Evolutionary conservation across 441 rosid genomes (phyloP).

Genomic region (Euphorbia schlechtendalii): DNA sequence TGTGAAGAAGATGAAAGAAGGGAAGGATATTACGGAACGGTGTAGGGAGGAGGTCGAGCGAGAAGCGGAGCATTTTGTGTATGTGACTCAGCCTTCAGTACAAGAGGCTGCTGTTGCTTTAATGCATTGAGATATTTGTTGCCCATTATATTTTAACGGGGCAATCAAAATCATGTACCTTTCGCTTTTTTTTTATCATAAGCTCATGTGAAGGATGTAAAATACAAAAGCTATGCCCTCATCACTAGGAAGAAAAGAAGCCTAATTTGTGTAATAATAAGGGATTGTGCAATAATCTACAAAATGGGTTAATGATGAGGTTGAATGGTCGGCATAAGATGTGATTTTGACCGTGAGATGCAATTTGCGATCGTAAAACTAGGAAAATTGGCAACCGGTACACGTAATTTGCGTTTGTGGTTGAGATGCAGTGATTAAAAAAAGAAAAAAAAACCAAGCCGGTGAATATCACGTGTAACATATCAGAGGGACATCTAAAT

Average conservation of each 20-base stretch:
- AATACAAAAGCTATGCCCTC: constrained; percentile 10
- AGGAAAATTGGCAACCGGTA: too few species aligned
- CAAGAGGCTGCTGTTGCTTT: constrained; percentile 75
- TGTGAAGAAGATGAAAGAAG: constrained; percentile 88
- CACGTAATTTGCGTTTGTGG: too few species aligned
- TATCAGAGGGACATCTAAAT: too few species aligned
- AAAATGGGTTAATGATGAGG: too few species aligned
- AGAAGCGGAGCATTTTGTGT: constrained; percentile 78
- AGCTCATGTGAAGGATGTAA: constrained; percentile 24
- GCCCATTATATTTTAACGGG: neutral
- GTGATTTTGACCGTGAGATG: too few species aligned
- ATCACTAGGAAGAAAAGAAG: neutral
- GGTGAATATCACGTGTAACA: too few species aligned
- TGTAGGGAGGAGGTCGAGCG: constrained; percentile 81
- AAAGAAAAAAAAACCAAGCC: too few species aligned
- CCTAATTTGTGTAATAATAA: too few species aligned
- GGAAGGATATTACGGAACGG: constrained; percentile 36
- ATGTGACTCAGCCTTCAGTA: constrained; percentile 55
- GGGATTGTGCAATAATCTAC: too few species aligned
- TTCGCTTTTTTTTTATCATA: neutral
- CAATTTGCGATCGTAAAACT: too few species aligned
- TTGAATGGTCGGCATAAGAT: too few species aligned
- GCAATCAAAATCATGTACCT: constrained; percentile 14
- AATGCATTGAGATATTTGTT: constrained; percentile 28
- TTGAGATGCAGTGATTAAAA: too few species aligned